A percentile compares a stretch with the other conserved stretches of the same genome.
These are phyloP conservation scores for Calendula officinalis DNA, from an alignment of 129 eudicot species.

Conservation along the genomic window DNA sequence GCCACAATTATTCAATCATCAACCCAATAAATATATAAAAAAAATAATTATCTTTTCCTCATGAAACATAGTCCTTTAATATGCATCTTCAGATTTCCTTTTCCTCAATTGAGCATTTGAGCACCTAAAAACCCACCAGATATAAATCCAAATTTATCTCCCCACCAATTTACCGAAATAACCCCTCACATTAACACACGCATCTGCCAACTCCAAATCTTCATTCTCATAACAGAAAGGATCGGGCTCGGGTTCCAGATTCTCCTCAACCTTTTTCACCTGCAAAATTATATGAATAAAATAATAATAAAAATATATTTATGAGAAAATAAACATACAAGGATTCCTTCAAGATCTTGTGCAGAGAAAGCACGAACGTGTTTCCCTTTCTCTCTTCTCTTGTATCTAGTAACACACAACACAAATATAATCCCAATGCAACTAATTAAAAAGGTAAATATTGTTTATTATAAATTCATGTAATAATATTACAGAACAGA, in stretches of 20 bases:
- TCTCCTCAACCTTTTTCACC: constrained; percentile 65
- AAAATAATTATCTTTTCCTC: constrained; percentile 48
- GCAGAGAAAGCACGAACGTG: constrained; percentile 69
- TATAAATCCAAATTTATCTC: constrained; percentile 70
- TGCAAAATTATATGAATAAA: not conserved
- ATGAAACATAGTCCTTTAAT: constrained; percentile 53
- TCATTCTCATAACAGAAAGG: constrained; percentile 12
- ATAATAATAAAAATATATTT: not conserved
- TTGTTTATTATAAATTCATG: not conserved
- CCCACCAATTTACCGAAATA: constrained; percentile 89
- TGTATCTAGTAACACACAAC: constrained; percentile 45
- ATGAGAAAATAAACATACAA: constrained; percentile 43
- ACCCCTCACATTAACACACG: constrained; percentile 51
- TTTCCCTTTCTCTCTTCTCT: constrained; percentile 89
- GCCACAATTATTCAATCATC: not conserved
- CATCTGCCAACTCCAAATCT: constrained; percentile 32
- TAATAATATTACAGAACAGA: constrained; percentile 23
- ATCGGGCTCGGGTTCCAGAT: constrained; percentile 28
- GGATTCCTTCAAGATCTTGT: constrained; percentile 88
- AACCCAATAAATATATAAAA: too few relatives aligned
- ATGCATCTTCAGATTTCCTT: constrained; percentile 41
- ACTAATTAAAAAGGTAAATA: not conserved
- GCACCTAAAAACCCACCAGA: constrained; percentile 83
- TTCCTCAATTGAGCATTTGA: constrained; percentile 66
- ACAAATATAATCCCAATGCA: not conserved